Base-by-base conservation (phyloP, 73 alveolate species). In the Diophrys appendiculata region DNA sequence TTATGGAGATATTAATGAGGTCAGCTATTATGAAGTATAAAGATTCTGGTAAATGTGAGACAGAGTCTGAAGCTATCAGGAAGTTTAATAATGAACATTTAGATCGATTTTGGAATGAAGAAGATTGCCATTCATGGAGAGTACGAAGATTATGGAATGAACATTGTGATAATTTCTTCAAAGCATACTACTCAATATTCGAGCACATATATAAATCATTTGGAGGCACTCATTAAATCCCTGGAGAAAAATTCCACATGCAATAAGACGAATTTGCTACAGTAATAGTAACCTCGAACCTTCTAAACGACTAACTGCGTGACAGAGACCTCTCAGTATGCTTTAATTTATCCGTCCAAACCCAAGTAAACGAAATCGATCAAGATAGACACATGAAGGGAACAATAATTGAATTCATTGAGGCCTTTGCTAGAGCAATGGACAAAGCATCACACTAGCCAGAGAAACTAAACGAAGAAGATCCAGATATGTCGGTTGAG, bases 121-220 rank as follows among this genome's bases (percentile, higher is more conserved):
- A 67, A 30, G 34, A 70, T 33, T 30, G 68, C n/a, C 78, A 35
- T 35, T 79, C 27, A 1, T 88, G 95, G 95, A 82, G 95, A 88
- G 81, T 56, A 88, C 86, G 81, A 73, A 76, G 95, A 64, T 88
- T 76, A 76, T 88, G 86, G 77, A 88, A 88, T 82, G 95, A 88
- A 68, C 83, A 82, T 73, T 68, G 85, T 27, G 95, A 88, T 78
- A 88, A 88, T 78, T 72, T 70, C 78, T 32, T 88, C 33, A 88
- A 88, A 69, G 95, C 95, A 33, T 88, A 72, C 73, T 33, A 78
- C 26, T 88, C 91, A 69, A 72, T 88, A 79, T 56, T 88, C 73
- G 92, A 88, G 60, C 84, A 87, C 22, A 29, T 88, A 33, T 88
- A 29, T 65, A 76, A 73, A 60, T 69, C 86, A 27, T 76, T 74